Evolutionary conservation across 306 rosid genomes (phyloP).

Genomic region (Prinsepia uniflora): DNA sequence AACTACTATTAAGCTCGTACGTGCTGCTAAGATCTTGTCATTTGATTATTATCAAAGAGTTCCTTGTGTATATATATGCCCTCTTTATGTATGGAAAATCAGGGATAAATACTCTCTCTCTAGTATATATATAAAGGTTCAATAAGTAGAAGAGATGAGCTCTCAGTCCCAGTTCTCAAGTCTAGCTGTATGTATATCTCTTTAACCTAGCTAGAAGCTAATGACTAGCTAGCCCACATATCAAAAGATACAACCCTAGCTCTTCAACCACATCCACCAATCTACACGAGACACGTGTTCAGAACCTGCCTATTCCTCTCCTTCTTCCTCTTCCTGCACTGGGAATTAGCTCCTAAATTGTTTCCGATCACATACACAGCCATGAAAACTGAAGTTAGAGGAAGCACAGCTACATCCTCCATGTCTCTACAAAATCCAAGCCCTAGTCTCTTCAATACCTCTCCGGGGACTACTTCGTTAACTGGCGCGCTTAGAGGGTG

Average conservation of each 20-base stretch:
- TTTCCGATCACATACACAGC: neutral
- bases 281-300: conserved; percentile 20
- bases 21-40: conserved; percentile 18
- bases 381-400: conserved; percentile 74
- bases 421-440: conserved; percentile 56
- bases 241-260: conserved; percentile 27
- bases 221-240: neutral
- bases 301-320: conserved; percentile 7
- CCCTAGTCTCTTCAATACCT: conserved; percentile 36
- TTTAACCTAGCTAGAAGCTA: neutral
- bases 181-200: neutral
- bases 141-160: conserved; percentile 27
- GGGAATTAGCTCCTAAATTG: neutral
- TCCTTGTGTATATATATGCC: neutral
- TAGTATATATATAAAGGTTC: conserved; percentile 37
- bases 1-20: neutral
- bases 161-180: neutral
- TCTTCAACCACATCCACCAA: conserved; percentile 29
- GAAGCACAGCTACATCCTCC: conserved; percentile 30
- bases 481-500: conserved; percentile 71
- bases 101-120: conserved; percentile 5
- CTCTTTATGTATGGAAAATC: conserved; percentile 17
- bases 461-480: conserved; percentile 38
- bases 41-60: conserved; percentile 17
- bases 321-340: conserved; percentile 1